These are phyloP conservation scores for Rhizopogon roseolus DNA, from an alignment of 768 basidiomycete genomes.

Conservation along the genomic window DNA sequence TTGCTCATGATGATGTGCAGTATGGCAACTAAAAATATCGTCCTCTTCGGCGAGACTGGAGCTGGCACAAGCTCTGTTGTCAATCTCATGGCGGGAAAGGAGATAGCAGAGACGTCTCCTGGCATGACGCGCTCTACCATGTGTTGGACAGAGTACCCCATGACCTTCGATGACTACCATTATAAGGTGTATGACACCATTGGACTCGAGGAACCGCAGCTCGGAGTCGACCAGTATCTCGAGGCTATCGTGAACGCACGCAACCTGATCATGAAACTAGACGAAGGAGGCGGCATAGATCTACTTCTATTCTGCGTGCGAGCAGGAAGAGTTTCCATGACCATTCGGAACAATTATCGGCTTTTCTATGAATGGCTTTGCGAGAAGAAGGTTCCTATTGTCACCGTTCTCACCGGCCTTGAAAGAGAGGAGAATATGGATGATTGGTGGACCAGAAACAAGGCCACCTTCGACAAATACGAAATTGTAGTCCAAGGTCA, in stretches of 20 bases:
- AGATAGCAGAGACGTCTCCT: conserved; percentile 18
- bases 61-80: conserved; percentile 28
- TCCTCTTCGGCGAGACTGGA: conserved; percentile 39
- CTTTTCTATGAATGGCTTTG: conserved; percentile 38
- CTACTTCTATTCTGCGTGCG: conserved; percentile 32
- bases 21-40: conserved; percentile 13
- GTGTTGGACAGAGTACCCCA: conserved; percentile 17
- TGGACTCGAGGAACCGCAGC: conserved; percentile 25
- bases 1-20: not conserved
- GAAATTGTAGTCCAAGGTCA: conserved; percentile 22
- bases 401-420: conserved; percentile 28
- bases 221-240: conserved; percentile 18
- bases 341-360: conserved; percentile 25
- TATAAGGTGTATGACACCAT: conserved; percentile 29
- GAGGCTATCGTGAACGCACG: conserved; percentile 27
- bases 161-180: conserved; percentile 16
- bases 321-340: conserved; percentile 24
- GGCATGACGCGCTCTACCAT: conserved; percentile 29
- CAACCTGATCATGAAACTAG: conserved; percentile 30
- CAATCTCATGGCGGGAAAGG: conserved; percentile 34
- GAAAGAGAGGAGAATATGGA: conserved; percentile 18
- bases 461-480: conserved; percentile 17
- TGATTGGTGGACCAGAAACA: conserved; percentile 14
- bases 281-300: conserved; percentile 24
- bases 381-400: conserved; percentile 24